A percentile compares a stretch with the other conserved stretches of the same genome.
Evolutionary conservation across 306 rosid genomes (phyloP).

Genomic region (Lagenaria siceraria): DNA sequence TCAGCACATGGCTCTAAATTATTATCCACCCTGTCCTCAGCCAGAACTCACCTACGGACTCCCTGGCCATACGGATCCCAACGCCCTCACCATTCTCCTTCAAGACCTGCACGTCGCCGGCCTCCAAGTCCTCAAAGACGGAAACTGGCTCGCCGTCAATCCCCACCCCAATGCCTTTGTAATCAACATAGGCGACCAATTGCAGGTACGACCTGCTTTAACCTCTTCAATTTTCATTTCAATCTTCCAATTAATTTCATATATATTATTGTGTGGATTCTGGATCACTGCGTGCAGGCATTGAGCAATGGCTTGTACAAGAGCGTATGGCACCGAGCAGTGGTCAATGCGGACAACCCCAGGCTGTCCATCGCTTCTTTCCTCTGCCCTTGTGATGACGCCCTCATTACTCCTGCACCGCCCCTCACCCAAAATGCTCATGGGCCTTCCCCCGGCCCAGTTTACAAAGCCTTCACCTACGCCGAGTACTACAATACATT

Average conservation of each 20-base stretch:
- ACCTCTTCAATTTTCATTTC: no score
- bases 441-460: constrained; percentile 18
- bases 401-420: constrained; percentile 55
- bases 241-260: no score
- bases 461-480: constrained; percentile 55
- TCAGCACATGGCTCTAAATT: constrained; percentile 95
- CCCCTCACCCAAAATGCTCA: constrained; percentile 19
- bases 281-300: constrained; percentile 41
- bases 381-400: constrained; percentile 52
- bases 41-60: constrained; percentile 85
- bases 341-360: constrained; percentile 57
- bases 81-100: constrained; percentile 78
- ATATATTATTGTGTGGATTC: no score
- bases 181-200: constrained; percentile 73
- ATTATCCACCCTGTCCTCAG: constrained; percentile 79
- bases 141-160: constrained; percentile 59
- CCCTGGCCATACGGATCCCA: constrained; percentile 93
- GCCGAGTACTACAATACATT: constrained; percentile 62
- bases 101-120: constrained; percentile 60
- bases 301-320: constrained; percentile 72
- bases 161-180: constrained; percentile 83
- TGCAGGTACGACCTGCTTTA: no score
- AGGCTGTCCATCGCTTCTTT: constrained; percentile 84
- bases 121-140: constrained; percentile 77
- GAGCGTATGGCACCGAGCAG: constrained; percentile 92